Base-by-base conservation (phyloP, 768 basidiomycete genomes). In the Lentinula boryana region DNA sequence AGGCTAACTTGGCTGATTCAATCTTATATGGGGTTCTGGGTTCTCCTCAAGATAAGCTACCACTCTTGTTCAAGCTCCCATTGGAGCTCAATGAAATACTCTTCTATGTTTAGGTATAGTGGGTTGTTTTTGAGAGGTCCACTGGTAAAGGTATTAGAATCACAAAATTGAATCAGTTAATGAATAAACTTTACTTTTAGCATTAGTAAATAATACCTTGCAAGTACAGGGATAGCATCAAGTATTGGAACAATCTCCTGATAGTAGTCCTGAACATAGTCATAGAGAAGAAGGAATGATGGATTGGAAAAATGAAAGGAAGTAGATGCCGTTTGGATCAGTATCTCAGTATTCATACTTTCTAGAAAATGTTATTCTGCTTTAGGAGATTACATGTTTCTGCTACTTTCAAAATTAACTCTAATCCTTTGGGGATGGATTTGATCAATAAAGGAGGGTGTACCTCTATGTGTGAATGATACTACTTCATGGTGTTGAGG, bases 1-100 rank as follows among this genome's bases (percentile, higher is more conserved):
- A 48, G 13, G 52, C 60, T 16, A 70, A 70, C 40, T 41, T 61
- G 16, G 68, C 69, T 2, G 68, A 70, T 40, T 57, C 67, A 8
- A 58, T 67, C 9, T 70, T 67, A 5, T 56, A 68, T 3, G 67
- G 66, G 5, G 46, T 49, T 13, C 51, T 62, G 10, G 58, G 61
- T 2, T 1, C 7, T 5, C 31, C 40, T 7, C 51, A 58, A 6
- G 5, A 32, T 40, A 49, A 51, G 31, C 56, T 64, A 4, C 46
- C 40, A 38, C 60, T 55, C 9, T 21, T 51, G 5, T 40, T 61
- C 23, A 32, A 1, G 38, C 44, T 61, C 31, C 60, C 60, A 35
- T n/a, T 44, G 9, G 60, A 61, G 53, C 60, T 61, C 12, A 2
- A 16, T 4, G 27, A 36, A 16, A 6, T 54, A 8, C 60, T 61